Conservation (phyloP, 768 basidiomycete genomes). For the Panus rudis region DNA sequence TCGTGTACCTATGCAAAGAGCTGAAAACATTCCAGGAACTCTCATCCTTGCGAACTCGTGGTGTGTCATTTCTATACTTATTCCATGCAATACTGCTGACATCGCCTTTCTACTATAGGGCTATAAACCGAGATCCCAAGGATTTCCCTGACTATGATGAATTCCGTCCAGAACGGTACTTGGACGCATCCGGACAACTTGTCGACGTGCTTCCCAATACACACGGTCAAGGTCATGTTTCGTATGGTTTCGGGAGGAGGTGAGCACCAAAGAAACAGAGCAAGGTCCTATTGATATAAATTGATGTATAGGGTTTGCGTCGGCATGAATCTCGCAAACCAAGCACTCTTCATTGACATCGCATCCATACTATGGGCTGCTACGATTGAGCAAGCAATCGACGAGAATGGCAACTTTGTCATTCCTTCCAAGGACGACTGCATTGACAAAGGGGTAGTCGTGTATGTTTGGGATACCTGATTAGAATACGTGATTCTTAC, state of each 20-base stretch:
- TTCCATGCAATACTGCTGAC: neutral
- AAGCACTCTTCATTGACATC: constrained; percentile 4
- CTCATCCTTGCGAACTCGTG: constrained; percentile 53
- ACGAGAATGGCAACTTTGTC: constrained; percentile 1
- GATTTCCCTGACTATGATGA: constrained; percentile 8
- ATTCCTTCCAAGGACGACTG: constrained; percentile 1
- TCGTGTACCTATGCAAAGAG: neutral
- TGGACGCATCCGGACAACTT: neutral
- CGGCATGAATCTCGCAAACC: constrained; percentile 6
- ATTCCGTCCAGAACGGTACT: constrained; percentile 14
- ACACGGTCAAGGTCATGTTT: constrained; percentile 3
- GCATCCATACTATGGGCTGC: neutral
- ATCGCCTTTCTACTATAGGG: constrained; percentile 7
- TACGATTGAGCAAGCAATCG: constrained; percentile 3
- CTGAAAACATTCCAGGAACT: neutral
- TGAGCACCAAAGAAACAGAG: neutral
- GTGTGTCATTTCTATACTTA: constrained; percentile 19
- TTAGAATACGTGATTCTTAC: no score
- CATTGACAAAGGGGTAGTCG: no score
- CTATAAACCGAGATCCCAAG: constrained; percentile 15
- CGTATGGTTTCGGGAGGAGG: constrained; percentile 10
- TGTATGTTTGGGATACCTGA: no score
- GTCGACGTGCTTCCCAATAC: neutral
- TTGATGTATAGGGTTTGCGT: constrained; percentile 1
- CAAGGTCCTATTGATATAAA: no score